Evolutionary conservation across 139 green algal genomes (phyloP).

Genomic region (Micractinium sp.): DNA sequence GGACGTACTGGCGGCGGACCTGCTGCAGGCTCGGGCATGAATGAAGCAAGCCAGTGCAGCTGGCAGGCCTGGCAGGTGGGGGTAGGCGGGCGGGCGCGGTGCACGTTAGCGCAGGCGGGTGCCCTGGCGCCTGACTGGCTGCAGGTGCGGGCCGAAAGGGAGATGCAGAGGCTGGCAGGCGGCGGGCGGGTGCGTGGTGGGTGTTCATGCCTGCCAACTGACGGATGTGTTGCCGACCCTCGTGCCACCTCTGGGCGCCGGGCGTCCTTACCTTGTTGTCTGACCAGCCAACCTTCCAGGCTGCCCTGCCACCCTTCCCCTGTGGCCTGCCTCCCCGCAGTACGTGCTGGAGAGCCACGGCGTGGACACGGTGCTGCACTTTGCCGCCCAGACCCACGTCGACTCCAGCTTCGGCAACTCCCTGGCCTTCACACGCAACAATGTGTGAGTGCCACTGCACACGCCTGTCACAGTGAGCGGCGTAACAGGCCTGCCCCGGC

Average conservation of each 20-base stretch:
- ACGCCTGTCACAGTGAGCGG: too few relatives aligned
- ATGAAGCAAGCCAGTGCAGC: too few relatives aligned
- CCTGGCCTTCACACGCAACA: slow-evolving; percentile 96
- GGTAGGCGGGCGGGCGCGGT: neutral
- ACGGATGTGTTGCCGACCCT: neutral
- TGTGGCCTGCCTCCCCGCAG: neutral
- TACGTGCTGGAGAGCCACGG: slow-evolving; percentile 85
- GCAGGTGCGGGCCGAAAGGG: too few relatives aligned
- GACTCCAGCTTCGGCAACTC: slow-evolving; percentile 99
- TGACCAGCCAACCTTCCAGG: slow-evolving; percentile 77
- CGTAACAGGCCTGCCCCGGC: too few relatives aligned
- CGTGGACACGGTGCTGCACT: slow-evolving; percentile 99
- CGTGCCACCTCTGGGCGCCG: too few relatives aligned
- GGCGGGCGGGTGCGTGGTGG: too few relatives aligned
- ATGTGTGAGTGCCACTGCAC: slow-evolving; percentile 90
- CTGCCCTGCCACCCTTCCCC: slow-evolving; percentile 9
- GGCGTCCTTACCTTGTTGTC: too few relatives aligned
- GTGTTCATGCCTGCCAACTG: too few relatives aligned
- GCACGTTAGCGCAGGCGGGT: neutral
- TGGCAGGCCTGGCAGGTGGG: neutral
- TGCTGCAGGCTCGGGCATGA: too few relatives aligned
- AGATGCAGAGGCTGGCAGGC: too few relatives aligned
- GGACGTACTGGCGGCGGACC: neutral
- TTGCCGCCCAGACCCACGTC: slow-evolving; percentile 98
- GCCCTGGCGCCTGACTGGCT: too few relatives aligned